Evolutionary conservation across 805 yeast genomes (phyloP).

Genomic region (Lachancea mirantina): DNA sequence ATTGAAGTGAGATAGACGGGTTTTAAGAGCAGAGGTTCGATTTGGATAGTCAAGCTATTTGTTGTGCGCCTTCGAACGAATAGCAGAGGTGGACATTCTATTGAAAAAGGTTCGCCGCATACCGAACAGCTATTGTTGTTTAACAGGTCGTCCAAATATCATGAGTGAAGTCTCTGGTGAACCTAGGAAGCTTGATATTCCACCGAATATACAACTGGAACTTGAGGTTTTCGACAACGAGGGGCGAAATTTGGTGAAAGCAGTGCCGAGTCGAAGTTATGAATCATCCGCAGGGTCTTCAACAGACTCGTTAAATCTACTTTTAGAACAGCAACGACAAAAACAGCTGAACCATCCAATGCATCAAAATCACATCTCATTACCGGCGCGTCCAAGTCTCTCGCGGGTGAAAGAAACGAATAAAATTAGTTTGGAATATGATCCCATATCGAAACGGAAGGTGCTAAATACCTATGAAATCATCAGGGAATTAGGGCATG

Average conservation of each 20-base stretch:
- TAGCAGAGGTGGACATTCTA: no score
- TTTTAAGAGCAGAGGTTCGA: no score
- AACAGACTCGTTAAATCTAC: conserved; percentile 32
- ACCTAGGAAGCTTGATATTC: conserved; percentile 24
- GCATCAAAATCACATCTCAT: conserved; percentile 32
- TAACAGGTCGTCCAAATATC: no score
- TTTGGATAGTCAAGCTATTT: no score
- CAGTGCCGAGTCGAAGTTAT: conserved; percentile 5
- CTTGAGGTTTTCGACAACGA: conserved; percentile 9
- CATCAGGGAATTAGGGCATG: conserved; percentile 78
- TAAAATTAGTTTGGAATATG: conserved; percentile 74
- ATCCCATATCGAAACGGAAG: conserved; percentile 76
- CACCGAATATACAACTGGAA: conserved; percentile 20
- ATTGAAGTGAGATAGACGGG: no score
- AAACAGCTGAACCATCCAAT: conserved; percentile 37
- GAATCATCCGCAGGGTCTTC: conserved; percentile 26
- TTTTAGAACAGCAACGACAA: conserved; percentile 36
- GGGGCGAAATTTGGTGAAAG: conserved; percentile 3
- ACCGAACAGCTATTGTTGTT: no score
- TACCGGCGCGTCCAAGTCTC: conserved; percentile 10
- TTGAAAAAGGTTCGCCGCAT: no score
- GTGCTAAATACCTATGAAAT: conserved; percentile 87
- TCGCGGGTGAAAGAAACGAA: conserved; percentile 73
- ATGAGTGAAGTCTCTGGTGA: conserved; percentile 4
- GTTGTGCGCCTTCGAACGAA: no score